Conservation (phyloP, 345 rosid genomes). For the Boechera retrofracta region DNA sequence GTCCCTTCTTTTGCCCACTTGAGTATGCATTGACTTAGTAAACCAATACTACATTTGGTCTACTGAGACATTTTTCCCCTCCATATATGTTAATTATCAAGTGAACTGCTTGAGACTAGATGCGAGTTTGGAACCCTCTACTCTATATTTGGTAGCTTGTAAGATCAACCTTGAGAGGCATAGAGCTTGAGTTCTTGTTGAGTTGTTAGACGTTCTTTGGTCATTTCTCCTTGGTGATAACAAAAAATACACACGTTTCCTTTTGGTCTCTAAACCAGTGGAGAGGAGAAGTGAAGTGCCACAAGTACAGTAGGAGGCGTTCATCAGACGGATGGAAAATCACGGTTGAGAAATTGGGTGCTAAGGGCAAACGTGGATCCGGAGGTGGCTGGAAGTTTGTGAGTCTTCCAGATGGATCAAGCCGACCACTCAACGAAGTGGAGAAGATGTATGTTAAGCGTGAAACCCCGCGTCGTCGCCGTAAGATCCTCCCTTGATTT, state of each 20-base stretch:
- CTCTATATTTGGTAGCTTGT: neutral
- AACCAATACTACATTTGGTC: conserved; percentile 7
- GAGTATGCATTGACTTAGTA: conserved; percentile 31
- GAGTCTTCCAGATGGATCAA: conserved; percentile 92
- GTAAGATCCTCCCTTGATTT: conserved; percentile 74
- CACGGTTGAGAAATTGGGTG: conserved; percentile 85
- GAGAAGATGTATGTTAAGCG: conserved; percentile 88
- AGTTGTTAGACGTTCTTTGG: neutral
- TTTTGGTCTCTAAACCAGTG: conserved; percentile 51
- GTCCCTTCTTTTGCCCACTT: conserved; percentile 17
- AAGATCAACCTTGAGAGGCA: conserved; percentile 8
- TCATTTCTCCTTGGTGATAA: conserved; percentile 20
- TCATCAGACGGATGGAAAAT: conserved; percentile 83
- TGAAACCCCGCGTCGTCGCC: conserved; percentile 83
- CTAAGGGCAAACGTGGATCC: conserved; percentile 77
- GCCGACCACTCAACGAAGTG: conserved; percentile 73
- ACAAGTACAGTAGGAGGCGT: conserved; percentile 87
- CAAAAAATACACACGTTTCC: neutral
- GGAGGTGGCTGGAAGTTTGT: conserved; percentile 97
- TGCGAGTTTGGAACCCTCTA: conserved; percentile 19
- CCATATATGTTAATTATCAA: conserved; percentile 10
- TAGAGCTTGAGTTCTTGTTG: conserved; percentile 3
- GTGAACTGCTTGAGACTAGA: conserved; percentile 6
- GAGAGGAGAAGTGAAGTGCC: conserved; percentile 80
- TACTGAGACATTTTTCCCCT: neutral